These are phyloP conservation scores for Paracamarosporium sp. DNA, from an alignment of 2,329 filamentous ascomycete species.

Conservation along the genomic window DNA sequence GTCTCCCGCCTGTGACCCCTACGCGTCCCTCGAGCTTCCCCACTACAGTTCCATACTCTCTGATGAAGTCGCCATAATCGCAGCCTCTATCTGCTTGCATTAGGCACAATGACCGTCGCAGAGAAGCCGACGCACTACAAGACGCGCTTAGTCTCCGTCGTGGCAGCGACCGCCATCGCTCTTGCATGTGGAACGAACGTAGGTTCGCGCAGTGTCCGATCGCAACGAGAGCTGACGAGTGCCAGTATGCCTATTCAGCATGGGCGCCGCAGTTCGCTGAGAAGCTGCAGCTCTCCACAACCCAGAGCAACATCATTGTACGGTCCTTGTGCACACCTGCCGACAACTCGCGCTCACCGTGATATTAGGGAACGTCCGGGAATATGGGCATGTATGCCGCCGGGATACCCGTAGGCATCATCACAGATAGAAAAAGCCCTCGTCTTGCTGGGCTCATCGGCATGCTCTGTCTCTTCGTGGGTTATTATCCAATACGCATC, in stretches of 20 bases:
- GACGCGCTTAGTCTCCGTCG: slow-evolving; percentile 79
- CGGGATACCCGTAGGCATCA: slow-evolving; percentile 86
- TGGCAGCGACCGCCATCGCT: slow-evolving; percentile 83
- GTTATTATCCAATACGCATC: slow-evolving; percentile 84
- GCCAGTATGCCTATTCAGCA: slow-evolving; percentile 94
- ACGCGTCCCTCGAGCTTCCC: slow-evolving; percentile 9
- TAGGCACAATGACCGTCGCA: slow-evolving; percentile 30
- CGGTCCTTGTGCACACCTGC: slow-evolving; percentile 31
- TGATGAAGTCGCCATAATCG: slow-evolving; percentile 27
- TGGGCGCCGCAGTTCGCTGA: slow-evolving; percentile 97
- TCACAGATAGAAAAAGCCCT: slow-evolving; percentile 84
- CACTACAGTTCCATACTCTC: slow-evolving; percentile 9
- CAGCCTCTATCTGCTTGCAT: slow-evolving; percentile 16
- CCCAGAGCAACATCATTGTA: slow-evolving; percentile 89
- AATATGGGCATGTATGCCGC: slow-evolving; percentile 93
- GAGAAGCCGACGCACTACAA: slow-evolving; percentile 56
- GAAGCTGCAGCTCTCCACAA: slow-evolving; percentile 84
- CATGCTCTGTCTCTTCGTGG: slow-evolving; percentile 72
- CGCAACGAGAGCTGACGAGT: slow-evolving; percentile 29
- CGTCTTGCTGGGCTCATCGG: slow-evolving; percentile 79
- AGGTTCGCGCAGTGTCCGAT: slow-evolving; percentile 40
- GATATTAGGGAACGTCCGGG: slow-evolving; percentile 64
- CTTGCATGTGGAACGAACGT: slow-evolving; percentile 94
- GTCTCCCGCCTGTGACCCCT: slow-evolving; percentile 8
- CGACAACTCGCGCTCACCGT: slow-evolving; percentile 12